Conservation (phyloP, 1,139 yeast genomes). For the Pneumocystis carinii region DNA sequence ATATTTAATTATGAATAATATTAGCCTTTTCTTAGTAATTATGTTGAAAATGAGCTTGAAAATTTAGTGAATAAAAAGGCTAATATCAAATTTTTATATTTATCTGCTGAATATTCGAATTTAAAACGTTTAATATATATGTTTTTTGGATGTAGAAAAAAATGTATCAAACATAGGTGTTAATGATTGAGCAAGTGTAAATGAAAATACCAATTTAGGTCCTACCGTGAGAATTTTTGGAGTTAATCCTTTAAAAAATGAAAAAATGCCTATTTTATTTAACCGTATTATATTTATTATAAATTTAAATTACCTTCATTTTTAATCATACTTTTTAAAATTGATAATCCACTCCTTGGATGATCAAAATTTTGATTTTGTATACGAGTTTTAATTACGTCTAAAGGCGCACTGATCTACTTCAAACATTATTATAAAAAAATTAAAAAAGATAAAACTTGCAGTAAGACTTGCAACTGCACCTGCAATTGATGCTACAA, state of each 20-base stretch:
- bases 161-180: constrained; percentile 86
- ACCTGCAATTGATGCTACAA: constrained; percentile 90
- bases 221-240: constrained; percentile 96
- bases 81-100: not conserved
- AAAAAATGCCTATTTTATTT: constrained; percentile 30
- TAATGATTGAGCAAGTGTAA: constrained; percentile 90
- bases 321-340: constrained; percentile 79
- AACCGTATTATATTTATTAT: not conserved
- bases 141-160: constrained; percentile 6
- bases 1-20: no score
- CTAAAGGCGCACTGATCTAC: constrained; percentile 69
- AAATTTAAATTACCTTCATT: constrained; percentile 46
- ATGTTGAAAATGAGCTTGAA: no score
- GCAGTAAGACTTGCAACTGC: constrained; percentile 95
- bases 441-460: not conserved
- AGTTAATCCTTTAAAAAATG: constrained; percentile 95
- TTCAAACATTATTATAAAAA: not conserved
- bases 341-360: constrained; percentile 86
- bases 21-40: no score
- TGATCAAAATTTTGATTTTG: constrained; percentile 92
- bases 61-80: no score
- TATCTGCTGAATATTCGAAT: not conserved
- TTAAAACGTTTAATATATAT: not conserved
- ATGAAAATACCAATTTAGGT: constrained; percentile 81
- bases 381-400: constrained; percentile 94